Percentiles rank a stretch among this genome's conserved stretches.
phyloP scores from a whole-genome alignment of 208 protist genomes.

The Trypanosoma melophagium region DNA sequence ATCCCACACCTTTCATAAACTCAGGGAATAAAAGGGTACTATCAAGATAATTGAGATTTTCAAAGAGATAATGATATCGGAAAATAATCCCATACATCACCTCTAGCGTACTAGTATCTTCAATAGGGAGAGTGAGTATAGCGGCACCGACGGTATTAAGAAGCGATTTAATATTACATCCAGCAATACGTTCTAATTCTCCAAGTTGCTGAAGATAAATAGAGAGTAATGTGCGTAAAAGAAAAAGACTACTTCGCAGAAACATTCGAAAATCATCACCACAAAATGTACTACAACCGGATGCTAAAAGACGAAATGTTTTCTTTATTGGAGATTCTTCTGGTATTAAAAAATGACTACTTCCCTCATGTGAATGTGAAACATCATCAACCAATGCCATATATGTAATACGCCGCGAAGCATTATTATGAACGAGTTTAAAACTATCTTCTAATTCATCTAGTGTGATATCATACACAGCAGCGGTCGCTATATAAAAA shows the following conservation, averaged over 20 bases:
- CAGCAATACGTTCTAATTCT: slow-evolving; percentile 26
- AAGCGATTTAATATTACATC: slow-evolving; percentile 11
- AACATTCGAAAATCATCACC: slow-evolving; percentile 11
- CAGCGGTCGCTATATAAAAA: slow-evolving; percentile 21
- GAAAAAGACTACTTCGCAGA: slow-evolving; percentile 18
- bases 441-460: not conserved
- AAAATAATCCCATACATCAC: slow-evolving; percentile 21
- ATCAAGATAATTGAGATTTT: slow-evolving; percentile 12
- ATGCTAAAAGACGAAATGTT: slow-evolving; percentile 17
- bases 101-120: slow-evolving; percentile 16
- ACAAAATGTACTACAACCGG: slow-evolving; percentile 17
- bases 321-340: slow-evolving; percentile 14
- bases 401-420: not conserved
- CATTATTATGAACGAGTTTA: not conserved
- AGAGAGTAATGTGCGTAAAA: slow-evolving; percentile 29
- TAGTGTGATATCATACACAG: slow-evolving; percentile 17
- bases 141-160: slow-evolving; percentile 7
- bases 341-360: too few relatives aligned
- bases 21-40: slow-evolving; percentile 19
- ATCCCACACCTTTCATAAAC: slow-evolving; percentile 14
- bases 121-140: slow-evolving; percentile 7
- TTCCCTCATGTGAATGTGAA: not conserved
- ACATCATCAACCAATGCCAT: not conserved
- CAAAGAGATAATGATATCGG: slow-evolving; percentile 21
- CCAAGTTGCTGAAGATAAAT: slow-evolving; percentile 31